A percentile compares a stretch with the other conserved stretches of the same genome.
These are phyloP conservation scores for Neonectria punicea DNA, from an alignment of 2,329 filamentous ascomycete species.

Conservation along the genomic window DNA sequence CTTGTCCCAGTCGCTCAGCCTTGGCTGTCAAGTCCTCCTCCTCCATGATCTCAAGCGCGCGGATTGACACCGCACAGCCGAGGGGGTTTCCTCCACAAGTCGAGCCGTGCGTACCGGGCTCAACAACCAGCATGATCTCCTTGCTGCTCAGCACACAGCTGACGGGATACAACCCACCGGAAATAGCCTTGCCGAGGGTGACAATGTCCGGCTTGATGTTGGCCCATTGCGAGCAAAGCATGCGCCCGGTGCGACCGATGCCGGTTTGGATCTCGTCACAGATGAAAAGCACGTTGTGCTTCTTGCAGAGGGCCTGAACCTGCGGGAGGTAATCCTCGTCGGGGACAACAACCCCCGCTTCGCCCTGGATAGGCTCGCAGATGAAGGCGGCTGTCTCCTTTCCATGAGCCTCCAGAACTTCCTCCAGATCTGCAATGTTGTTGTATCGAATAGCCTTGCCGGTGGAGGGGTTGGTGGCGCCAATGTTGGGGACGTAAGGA, in stretches of 20 bases:
- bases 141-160: slow-evolving; percentile 88
- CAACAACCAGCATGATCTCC: slow-evolving; percentile 94
- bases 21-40: slow-evolving; percentile 89
- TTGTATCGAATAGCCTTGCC: slow-evolving; percentile 84
- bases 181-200: slow-evolving; percentile 95
- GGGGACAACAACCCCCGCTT: slow-evolving; percentile 95
- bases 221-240: slow-evolving; percentile 94
- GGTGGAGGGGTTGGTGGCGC: slow-evolving; percentile 82
- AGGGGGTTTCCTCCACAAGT: slow-evolving; percentile 99
- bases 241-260: slow-evolving; percentile 91
- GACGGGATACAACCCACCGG: slow-evolving; percentile 97
- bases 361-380: slow-evolving; percentile 95
- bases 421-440: slow-evolving; percentile 82
- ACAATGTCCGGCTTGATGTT: slow-evolving; percentile 95
- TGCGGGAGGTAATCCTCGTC: slow-evolving; percentile 86
- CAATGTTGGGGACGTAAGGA: slow-evolving; percentile 90
- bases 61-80: slow-evolving; percentile 93
- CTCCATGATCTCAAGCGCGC: slow-evolving; percentile 90
- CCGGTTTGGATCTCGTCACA: slow-evolving; percentile 99
- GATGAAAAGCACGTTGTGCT: slow-evolving; percentile 95
- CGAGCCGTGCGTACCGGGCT: slow-evolving; percentile 95
- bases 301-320: slow-evolving; percentile 86
- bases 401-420: slow-evolving; percentile 81
- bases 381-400: slow-evolving; percentile 91
- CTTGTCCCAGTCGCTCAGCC: slow-evolving; percentile 81